Evolutionary conservation across 352 stramenopile species (phyloP), one percentile per base, ranked within the genome.

Genomic region (Aphanomyces stellatus): DNA sequence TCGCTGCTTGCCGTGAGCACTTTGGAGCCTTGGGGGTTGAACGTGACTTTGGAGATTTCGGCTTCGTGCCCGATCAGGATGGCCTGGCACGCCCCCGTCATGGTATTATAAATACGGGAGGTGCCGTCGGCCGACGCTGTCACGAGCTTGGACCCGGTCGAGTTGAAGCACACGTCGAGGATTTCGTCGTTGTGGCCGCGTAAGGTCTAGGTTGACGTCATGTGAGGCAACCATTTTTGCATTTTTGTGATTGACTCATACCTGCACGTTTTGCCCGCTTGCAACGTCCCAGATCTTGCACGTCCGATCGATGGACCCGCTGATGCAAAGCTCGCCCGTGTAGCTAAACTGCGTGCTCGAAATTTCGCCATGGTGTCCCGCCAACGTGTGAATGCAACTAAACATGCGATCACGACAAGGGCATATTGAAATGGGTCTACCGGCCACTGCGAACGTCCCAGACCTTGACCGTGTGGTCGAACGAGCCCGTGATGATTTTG

Each of bases 171-270:
- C 64, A 98, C 94, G 71, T 98, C 93, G 51, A 98, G 72, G 41
- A 98, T 97, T 74, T 98, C 91, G 71, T 98, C 93, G 62, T 97
- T 98, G 77, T 98, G 93, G 6, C 93, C 93, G 5, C 91, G 82
- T 42, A 98, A 74, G 7, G 92, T 98, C 76, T 89, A 64, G n/a
- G 37, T 30, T 2, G 40, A 2, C 27, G 40, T n/a, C 25, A 35
- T 51, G 15, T 40, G 25, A 48, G 22, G 17, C 65, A n/a, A 13
- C 24, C 11, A 8, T 22, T n/a, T 27, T 48, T 3, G n/a, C n/a
- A n/a, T n/a, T n/a, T n/a, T n/a, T n/a, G n/a, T n/a, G n/a, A n/a
- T n/a, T n/a, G n/a, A n/a, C n/a, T n/a, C n/a, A n/a, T 43, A 80
- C 74, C 67, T 93, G 87, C 22, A 98, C 76, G 64, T 96, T 98